These are phyloP conservation scores for Trichoderma sp. DNA, from an alignment of 2,329 filamentous ascomycete genomes.

Conservation along the genomic window DNA sequence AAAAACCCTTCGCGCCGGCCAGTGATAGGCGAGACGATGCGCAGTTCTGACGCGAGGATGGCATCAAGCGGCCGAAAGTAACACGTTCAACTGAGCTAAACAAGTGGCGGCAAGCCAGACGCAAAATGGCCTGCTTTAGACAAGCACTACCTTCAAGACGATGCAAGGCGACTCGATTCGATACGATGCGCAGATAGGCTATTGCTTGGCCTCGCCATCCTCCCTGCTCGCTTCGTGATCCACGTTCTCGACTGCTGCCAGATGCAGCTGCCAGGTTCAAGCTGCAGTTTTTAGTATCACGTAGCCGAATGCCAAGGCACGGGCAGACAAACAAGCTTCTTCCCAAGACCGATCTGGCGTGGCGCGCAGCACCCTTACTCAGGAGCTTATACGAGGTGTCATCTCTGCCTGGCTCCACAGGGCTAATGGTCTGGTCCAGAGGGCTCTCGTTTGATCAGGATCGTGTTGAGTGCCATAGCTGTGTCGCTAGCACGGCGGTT, in stretches of 20 bases:
- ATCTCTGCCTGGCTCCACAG: constrained; percentile 9
- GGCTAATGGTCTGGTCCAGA: neutral
- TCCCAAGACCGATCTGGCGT: constrained; percentile 16
- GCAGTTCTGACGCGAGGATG: neutral
- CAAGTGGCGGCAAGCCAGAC: neutral
- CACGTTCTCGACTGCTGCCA: neutral
- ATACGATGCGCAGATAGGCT: neutral
- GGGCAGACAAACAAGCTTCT: constrained; percentile 15
- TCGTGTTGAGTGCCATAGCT: neutral
- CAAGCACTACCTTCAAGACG: neutral
- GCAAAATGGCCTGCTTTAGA: neutral
- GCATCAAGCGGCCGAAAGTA: neutral
- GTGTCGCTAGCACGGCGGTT: neutral
- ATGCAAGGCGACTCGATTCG: neutral
- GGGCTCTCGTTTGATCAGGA: neutral
- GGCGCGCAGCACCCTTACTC: neutral
- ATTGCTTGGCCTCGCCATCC: neutral
- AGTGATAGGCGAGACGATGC: neutral
- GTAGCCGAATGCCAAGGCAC: constrained; percentile 10
- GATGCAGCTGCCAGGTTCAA: neutral
- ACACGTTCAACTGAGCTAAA: neutral
- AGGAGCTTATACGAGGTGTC: constrained; percentile 18
- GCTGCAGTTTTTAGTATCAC: neutral
- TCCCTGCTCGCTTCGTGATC: neutral
- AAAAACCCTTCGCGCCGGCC: neutral